Conservation (phyloP, 2,329 filamentous ascomycete species). For the Aspergillus ochraceus region DNA sequence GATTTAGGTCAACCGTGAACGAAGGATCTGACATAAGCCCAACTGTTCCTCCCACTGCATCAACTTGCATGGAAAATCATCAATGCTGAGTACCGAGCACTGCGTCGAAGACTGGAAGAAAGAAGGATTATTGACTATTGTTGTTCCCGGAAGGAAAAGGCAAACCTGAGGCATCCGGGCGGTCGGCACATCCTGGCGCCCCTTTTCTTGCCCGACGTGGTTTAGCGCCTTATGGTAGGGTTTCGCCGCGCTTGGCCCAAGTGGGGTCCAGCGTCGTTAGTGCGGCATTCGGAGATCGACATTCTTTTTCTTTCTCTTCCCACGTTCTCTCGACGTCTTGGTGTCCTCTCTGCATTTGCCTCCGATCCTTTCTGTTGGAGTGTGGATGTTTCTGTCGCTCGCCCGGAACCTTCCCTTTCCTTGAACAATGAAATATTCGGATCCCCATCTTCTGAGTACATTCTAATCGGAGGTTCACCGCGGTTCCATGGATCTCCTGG, state of each 20-base stretch:
- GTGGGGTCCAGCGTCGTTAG: conserved; percentile 5
- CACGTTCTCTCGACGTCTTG: background rate
- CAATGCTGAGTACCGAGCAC: no score
- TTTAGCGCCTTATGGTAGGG: background rate
- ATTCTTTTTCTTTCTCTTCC: background rate
- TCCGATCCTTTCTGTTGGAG: background rate
- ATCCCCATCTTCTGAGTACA: no score
- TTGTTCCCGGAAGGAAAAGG: no score
- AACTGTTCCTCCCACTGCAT: no score
- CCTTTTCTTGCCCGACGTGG: background rate
- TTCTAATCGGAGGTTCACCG: background rate
- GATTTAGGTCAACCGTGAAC: background rate
- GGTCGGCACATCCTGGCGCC: background rate
- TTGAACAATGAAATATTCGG: background rate
- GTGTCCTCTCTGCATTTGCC: background rate
- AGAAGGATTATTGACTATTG: no score
- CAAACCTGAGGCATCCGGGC: background rate
- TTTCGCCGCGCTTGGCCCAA: background rate
- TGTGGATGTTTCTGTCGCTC: background rate
- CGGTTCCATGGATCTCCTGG: background rate
- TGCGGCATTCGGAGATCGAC: conserved; percentile 10
- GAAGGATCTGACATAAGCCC: no score
- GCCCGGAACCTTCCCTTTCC: background rate
- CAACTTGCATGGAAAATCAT: no score
- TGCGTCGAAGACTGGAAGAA: no score